Base-by-base conservation (phyloP, 768 basidiomycete genomes). In the Suillus alpinus region DNA sequence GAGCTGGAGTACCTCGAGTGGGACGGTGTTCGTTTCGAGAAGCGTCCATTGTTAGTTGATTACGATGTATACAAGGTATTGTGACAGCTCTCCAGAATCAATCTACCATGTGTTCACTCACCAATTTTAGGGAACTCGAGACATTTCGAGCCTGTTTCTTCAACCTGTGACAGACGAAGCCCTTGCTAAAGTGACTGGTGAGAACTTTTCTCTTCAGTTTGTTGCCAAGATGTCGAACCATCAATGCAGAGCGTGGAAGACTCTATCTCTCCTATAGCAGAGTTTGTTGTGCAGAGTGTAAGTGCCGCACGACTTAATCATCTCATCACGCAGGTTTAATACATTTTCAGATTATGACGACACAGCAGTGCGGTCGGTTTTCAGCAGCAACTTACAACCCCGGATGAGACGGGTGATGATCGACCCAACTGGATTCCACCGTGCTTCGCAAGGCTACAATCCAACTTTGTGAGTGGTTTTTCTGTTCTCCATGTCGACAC, bases 11-110 rank as follows among this genome's bases (percentile, higher is more conserved):
- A 55, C 12, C 23, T 18, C 16, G 37, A 55, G 10, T 55, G 53
- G 53, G 53, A 55, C 26, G 53, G 53, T 18, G 37, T 55, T 39
- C 23, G 37, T 29, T 55, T 55, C 4, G 36, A 55, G 53, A 55
- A 55, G 9, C 23, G 37, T 23, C 6, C 10, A 9, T 7, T 55
- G 26, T 1, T 0, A 18, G 8, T 6, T 3, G 16, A 18, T 29
- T 6, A 18, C 10, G 9, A 39, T 16, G 53, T 16, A 39, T 55
- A 39, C 13, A 0, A 55, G 53, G 53, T 55, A 55, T 16, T n/a
- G 34, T 55, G 16, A n/a, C 1, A 23, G 4, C 4, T 6, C 16
- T 39, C 18, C 26, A 55, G 10, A 18, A 55, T 13, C 10, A 31
- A 50, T 16, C 3, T 13, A 29, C 5, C 16, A 12, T 12, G 9